Base-by-base conservation (phyloP, 179 eudicot species). In the Silene vulgaris region DNA sequence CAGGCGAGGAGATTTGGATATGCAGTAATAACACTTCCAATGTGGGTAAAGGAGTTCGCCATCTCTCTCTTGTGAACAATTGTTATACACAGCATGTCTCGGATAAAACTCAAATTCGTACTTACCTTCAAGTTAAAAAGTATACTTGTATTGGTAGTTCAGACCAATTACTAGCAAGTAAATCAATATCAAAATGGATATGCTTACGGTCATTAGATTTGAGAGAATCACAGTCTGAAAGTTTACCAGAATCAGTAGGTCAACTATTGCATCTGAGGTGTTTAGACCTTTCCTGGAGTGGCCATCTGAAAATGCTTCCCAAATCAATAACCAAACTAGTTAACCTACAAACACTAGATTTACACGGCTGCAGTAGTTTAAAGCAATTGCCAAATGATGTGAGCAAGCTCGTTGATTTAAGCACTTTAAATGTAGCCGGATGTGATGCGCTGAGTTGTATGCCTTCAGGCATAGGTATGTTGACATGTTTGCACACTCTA, bases 191-290 rank as follows among this genome's bases (percentile, higher is more conserved):
- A 21, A 76, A 50, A 0, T 76, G 32, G 61, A 28, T 0, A 50
- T 29, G 43, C 65, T 37, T 80, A 11, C 20, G 80, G 20, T 16
- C 48, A 54, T 45, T 80, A 29, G 83, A 76, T 30, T 29, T 76
- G 77, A 43, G 26, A 0, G 1, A 12, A 0, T 2, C 2, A n/a
- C 17, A 21, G 2, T 69, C 60, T 5, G 20, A 8, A 37, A 40
- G 3, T 17, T 20, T 80, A 45, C 77, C 80, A 0, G 19, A 30
- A 43, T 26, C 48, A 4, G 40, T 80, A 11, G 50, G 80, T 6
- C 19, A 60, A 1, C n/a, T 80, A 17, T 1, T 73, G 11, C 83
- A 80, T 66, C 48, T 80, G n/a, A 71, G 79, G 69, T 76, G 73
- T 65, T 65, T 80, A 40, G 69, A 80, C 52, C 80, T 80, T 4